Evolutionary conservation across 2,329 filamentous ascomycete species (phyloP), one percentile per base, ranked within the genome.

Genomic region (Aspergillus sp.): DNA sequence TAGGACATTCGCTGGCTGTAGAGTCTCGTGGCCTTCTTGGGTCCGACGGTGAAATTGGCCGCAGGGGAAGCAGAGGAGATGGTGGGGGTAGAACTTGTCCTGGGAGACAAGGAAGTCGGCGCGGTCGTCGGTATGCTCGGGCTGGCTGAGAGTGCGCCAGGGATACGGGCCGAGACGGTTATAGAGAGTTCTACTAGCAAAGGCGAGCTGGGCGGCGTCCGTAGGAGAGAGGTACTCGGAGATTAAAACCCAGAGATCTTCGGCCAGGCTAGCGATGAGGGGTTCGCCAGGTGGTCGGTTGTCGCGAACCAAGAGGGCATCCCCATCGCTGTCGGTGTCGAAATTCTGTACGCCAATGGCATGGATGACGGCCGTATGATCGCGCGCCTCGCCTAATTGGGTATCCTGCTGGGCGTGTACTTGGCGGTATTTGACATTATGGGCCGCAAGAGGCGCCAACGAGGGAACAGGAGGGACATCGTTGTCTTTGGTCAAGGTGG

Each of bases 21-120:
- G 69, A 11, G 75, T 77, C 65, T 87, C 85, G 34, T 75, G 62
- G 17, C 84, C 84, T 37, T 77, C 77, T 51, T 81, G 75, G 1
- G 76, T 81, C 44, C 85, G 79, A 5, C 76, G 69, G 66, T 87
- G 85, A 68, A 82, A 87, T 55, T 71, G 74, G 13, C 72, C 78
- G 66, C 85, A 87, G 5, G 80, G 78, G 65, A 85, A 83, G 69
- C 85, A 87, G 54, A 86, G 77, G 6, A 87, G 75, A 63, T 86
- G 82, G 37, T 78, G 73, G 3, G 84, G 84, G 17, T 84, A 72
- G 15, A 76, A 68, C 12, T 71, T 67, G 59, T 87, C 83, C 65
- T 86, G 75, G 3, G 71, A 68, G 12, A 77, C 66, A 5, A 87
- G 75, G 65, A 87, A 85, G 4, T 79, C 70, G 46, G 79, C 72